Conservation (phyloP, 1,139 yeast genomes). For the Candida labiduridarum region DNA sequence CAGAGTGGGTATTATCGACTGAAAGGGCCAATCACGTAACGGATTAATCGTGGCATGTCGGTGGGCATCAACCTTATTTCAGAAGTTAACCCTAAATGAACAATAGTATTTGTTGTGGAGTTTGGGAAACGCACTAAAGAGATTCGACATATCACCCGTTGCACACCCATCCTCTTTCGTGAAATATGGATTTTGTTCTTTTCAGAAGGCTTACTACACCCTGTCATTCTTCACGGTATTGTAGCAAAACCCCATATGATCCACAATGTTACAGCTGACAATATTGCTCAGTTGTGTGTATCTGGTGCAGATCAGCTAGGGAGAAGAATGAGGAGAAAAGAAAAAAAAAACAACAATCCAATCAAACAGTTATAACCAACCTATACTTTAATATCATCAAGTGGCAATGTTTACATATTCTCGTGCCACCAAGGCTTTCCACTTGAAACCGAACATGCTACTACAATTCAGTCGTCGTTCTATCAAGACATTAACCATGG, state of each 20-base stretch:
- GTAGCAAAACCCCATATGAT: no score
- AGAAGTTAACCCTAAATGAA: neutral
- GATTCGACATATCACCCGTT: no score
- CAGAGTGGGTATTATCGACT: no score
- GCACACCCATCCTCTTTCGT: no score
- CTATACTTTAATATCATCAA: neutral
- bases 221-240: no score
- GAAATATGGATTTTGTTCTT: no score
- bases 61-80: neutral
- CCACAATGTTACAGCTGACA: no score
- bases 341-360: neutral
- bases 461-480: slow-evolving; percentile 20
- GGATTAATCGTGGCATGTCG: no score
- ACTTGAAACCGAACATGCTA: slow-evolving; percentile 3
- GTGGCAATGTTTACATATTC: neutral
- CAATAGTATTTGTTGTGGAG: neutral
- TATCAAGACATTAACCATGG: slow-evolving; percentile 71
- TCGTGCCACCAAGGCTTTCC: neutral
- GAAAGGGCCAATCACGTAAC: neutral
- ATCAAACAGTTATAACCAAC: neutral
- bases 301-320: neutral
- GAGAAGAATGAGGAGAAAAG: neutral
- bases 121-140: neutral
- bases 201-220: no score
- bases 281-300: no score